These are phyloP conservation scores for Mycena maculata DNA, from an alignment of 768 basidiomycete genomes.

Conservation along the genomic window DNA sequence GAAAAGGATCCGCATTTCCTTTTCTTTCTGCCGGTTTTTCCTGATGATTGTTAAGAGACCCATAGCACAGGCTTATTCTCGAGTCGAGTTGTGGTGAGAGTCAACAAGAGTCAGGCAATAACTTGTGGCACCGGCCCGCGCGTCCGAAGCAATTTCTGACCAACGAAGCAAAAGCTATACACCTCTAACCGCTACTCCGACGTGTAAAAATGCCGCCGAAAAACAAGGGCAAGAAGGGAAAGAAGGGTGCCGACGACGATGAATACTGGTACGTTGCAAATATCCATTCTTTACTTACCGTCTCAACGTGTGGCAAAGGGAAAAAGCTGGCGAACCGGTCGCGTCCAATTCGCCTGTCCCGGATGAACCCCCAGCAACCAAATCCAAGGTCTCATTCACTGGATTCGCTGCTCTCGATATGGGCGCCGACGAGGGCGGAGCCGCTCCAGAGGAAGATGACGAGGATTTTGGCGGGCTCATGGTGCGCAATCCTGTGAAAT, in stretches of 20 bases:
- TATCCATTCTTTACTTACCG: conserved; percentile 25
- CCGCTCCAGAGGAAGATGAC: conserved; percentile 63
- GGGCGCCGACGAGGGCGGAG: conserved; percentile 51
- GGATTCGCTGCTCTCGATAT: conserved; percentile 63
- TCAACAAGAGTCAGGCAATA: not conserved
- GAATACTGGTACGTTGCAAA: conserved; percentile 74
- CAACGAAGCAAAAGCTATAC: conserved; percentile 11
- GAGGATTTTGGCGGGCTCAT: conserved; percentile 82
- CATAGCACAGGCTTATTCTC: conserved; percentile 56
- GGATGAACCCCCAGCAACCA: conserved; percentile 48
- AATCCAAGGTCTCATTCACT: conserved; percentile 55
- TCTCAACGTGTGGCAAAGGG: conserved; percentile 56
- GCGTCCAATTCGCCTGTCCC: conserved; percentile 57
- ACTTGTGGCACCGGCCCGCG: conserved; percentile 3
- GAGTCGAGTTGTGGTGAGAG: not conserved
- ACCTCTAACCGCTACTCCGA: conserved; percentile 22
- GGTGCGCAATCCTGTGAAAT: conserved; percentile 56
- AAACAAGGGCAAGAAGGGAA: conserved; percentile 89
- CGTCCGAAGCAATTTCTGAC: not conserved
- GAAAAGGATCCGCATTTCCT: conserved; percentile 96
- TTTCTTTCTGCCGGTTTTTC: conserved; percentile 95
- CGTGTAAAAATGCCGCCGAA: conserved; percentile 59
- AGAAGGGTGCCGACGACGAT: conserved; percentile 79
- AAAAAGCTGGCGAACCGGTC: conserved; percentile 70
- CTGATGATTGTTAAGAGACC: conserved; percentile 97